Evolutionary conservation across 768 basidiomycete genomes (phyloP).

Genomic region (Russula emetica): DNA sequence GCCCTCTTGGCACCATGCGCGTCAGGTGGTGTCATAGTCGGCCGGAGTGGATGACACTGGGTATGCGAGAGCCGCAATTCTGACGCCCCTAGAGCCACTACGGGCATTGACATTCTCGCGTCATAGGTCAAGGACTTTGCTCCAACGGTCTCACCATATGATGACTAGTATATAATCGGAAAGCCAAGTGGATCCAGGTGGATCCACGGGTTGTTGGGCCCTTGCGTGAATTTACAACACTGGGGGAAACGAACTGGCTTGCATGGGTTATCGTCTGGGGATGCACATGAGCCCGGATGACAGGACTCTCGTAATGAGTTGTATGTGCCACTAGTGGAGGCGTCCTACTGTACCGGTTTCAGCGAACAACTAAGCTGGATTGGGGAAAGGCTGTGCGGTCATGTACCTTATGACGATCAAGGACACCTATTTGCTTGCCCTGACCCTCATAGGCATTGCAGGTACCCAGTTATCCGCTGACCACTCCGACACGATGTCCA

Average conservation of each 20-base stretch:
- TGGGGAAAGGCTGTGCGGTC: slow-evolving; percentile 7
- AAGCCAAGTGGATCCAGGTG: no score
- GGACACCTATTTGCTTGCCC: neutral
- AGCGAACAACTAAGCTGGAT: slow-evolving; percentile 8
- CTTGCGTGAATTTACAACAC: no score
- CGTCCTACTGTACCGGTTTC: no score
- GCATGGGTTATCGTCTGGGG: no score
- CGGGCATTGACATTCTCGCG: no score
- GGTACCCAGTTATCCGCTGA: neutral
- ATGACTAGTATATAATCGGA: no score
- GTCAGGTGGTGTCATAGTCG: no score
- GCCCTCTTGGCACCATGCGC: neutral
- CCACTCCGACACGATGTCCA: neutral
- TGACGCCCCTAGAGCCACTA: no score
- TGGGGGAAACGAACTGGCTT: no score
- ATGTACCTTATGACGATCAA: neutral
- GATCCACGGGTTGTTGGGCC: no score
- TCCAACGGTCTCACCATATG: neutral
- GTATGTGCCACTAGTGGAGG: neutral
- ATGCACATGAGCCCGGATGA: neutral
- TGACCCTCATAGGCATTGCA: neutral
- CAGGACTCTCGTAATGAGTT: slow-evolving; percentile 5
- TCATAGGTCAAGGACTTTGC: neutral
- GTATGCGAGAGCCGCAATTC: no score
- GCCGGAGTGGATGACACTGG: no score